These are phyloP conservation scores for Hemisphaericaspora xylofermentans DNA, from an alignment of 1,139 yeast species.

Conservation along the genomic window DNA sequence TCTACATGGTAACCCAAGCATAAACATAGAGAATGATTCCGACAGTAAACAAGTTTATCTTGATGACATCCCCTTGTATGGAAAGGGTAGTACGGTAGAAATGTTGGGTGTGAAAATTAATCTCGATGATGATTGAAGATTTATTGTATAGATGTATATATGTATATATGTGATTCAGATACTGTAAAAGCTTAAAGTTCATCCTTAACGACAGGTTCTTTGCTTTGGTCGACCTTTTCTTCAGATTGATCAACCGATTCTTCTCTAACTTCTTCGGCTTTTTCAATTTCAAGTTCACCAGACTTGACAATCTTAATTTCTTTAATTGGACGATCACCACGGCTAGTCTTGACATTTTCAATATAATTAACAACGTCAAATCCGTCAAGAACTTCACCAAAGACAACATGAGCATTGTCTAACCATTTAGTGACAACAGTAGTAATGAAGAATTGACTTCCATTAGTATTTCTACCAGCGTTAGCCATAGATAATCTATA, in stretches of 20 bases:
- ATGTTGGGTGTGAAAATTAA: conserved; percentile 32
- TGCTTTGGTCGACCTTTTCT: conserved; percentile 6
- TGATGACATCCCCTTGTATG: conserved; percentile 41
- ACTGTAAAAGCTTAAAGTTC: conserved; percentile 25
- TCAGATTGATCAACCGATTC: conserved; percentile 5
- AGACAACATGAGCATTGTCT: conserved; percentile 74
- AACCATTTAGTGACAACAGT: conserved; percentile 64
- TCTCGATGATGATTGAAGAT: conserved; percentile 17
- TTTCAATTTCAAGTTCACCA: conserved; percentile 43
- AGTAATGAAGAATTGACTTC: conserved; percentile 65
- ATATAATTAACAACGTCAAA: conserved; percentile 57
- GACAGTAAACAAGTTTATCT: conserved; percentile 27
- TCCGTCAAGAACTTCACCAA: conserved; percentile 75
- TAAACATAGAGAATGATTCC: conserved; percentile 10
- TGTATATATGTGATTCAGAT: too few relatives aligned
- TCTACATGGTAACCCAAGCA: conserved; percentile 1
- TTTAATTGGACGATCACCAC: conserved; percentile 52
- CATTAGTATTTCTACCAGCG: conserved; percentile 61
- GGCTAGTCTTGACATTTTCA: conserved; percentile 51
- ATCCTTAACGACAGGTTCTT: conserved; percentile 21
- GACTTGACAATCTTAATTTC: conserved; percentile 49
- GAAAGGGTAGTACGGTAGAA: conserved; percentile 42
- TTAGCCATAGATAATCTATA: conserved; percentile 65
- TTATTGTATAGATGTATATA: too few relatives aligned
- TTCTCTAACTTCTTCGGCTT: conserved; percentile 7